phyloP scores from a whole-genome alignment of 2,329 filamentous ascomycete species.

The Acrocalymma vagum region DNA sequence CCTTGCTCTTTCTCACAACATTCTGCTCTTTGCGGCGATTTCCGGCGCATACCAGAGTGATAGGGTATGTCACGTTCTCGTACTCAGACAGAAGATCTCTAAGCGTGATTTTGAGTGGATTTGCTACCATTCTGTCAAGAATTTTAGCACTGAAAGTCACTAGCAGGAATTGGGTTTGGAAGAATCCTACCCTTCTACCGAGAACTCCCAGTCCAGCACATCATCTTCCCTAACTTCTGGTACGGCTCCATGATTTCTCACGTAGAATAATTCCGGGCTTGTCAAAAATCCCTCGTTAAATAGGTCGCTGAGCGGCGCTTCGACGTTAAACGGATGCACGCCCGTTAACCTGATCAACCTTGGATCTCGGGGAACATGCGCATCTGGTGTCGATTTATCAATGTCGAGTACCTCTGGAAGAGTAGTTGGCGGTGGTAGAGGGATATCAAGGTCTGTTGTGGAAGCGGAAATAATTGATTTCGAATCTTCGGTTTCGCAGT shows the following conservation, averaged over 20 bases:
- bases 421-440: conserved; percentile 69
- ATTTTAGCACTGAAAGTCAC: conserved; percentile 6
- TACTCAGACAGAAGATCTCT: conserved; percentile 76
- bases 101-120: conserved; percentile 76
- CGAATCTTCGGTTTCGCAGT: conserved; percentile 35
- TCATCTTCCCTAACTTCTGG: conserved; percentile 77
- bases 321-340: conserved; percentile 89
- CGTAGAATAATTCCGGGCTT: conserved; percentile 87
- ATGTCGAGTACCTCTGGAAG: conserved; percentile 72
- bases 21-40: conserved; percentile 96
- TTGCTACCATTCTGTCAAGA: conserved; percentile 71
- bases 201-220: conserved; percentile 81
- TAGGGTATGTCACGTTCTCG: conserved; percentile 82
- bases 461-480: conserved; percentile 23
- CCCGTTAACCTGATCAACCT: conserved; percentile 87
- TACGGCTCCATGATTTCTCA: conserved; percentile 87
- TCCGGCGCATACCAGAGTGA: conserved; percentile 91
- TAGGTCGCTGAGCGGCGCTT: conserved; percentile 80
- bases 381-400: conserved; percentile 84
- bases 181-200: conserved; percentile 71
- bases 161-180: not conserved
- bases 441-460: conserved; percentile 53
- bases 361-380: conserved; percentile 80
- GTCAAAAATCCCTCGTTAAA: conserved; percentile 87
- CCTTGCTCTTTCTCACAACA: conserved; percentile 86